These are phyloP conservation scores for Schizosaccharomyces cryophilus DNA, from an alignment of 805 yeast species.

Conservation along the genomic window DNA sequence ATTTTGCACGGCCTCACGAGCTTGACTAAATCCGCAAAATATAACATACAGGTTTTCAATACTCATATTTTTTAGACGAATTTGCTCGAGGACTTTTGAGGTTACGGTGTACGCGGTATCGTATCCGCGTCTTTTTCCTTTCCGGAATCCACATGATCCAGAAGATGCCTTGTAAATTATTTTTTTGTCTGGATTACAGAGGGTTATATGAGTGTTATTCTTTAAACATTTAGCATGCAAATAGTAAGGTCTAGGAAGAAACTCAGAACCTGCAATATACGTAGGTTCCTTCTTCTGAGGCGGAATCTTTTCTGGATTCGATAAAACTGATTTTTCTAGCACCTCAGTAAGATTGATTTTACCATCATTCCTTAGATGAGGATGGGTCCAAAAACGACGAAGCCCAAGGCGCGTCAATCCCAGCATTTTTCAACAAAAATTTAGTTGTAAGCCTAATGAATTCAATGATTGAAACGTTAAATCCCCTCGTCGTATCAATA, in stretches of 20 bases:
- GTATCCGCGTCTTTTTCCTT: constrained; percentile 1
- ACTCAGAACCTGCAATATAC: neutral
- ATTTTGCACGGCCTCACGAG: neutral
- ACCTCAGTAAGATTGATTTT: too few relatives aligned
- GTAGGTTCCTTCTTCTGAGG: neutral
- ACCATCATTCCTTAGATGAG: too few relatives aligned
- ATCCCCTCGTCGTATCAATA: too few relatives aligned
- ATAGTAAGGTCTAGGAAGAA: neutral
- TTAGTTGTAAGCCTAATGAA: too few relatives aligned
- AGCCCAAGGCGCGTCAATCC: too few relatives aligned
- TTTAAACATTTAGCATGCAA: neutral
- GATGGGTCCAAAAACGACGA: too few relatives aligned
- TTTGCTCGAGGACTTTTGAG: neutral
- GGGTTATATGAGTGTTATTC: neutral
- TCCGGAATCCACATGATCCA: neutral
- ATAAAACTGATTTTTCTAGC: too few relatives aligned
- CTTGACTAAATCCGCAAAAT: neutral
- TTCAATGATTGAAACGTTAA: too few relatives aligned
- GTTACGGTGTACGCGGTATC: neutral
- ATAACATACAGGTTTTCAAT: neutral
- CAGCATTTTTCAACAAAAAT: too few relatives aligned
- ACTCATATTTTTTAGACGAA: neutral
- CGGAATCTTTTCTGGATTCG: neutral
- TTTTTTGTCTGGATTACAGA: neutral
- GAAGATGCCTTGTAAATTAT: constrained; percentile 6